Base-by-base conservation (phyloP, 805 yeast genomes). In the Ogataea ganodermae region DNA sequence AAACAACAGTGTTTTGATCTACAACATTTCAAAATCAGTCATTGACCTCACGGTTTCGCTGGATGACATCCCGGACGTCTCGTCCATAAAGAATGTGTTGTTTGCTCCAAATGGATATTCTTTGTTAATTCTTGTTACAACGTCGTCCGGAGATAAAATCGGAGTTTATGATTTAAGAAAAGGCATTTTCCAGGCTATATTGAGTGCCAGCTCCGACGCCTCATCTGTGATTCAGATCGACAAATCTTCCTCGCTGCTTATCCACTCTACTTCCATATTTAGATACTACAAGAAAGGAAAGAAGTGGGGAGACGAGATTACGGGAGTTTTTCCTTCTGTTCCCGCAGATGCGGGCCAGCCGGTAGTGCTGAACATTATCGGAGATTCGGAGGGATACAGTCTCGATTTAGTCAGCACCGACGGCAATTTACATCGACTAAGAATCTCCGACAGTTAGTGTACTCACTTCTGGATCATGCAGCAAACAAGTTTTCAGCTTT, bases 21-120 rank as follows among this genome's bases (percentile, higher is more conserved):
- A 63, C 52, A 74, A 73, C 47, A 52, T 78, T 20, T 61, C 75
- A 2, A 63, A 66, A 23, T 71, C 76, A 2, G 56, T 57, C 9
- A 45, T 62, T 16, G 74, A 68, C 8, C 60, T 78, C 3, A 62
- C 66, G 3, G 53, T 76, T 20, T 24, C 59, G 7, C 13, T 36
- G 17, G 50, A 46, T 4, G 40, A 21, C 4, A 36, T 49, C 4
- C 28, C 36, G 21, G 42, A 31, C 13, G 42, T 47, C 7, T 18
- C 24, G 1, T 30, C 44, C 1, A 66, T 77, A 8, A 52, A 62
- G 5, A 61, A 66, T n/a, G 46, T 83, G 10, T 57, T 61, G 35
- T 83, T 82, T 65, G 85, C 84, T 2, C 67, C 71, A 23, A 85
- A 85, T 58, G 92, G 92, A 1, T 83, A 80, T 61, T 81, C 84